These are phyloP conservation scores for Penicillium diatomitis DNA, from an alignment of 495 filamentous ascomycete genomes.

Conservation along the genomic window DNA sequence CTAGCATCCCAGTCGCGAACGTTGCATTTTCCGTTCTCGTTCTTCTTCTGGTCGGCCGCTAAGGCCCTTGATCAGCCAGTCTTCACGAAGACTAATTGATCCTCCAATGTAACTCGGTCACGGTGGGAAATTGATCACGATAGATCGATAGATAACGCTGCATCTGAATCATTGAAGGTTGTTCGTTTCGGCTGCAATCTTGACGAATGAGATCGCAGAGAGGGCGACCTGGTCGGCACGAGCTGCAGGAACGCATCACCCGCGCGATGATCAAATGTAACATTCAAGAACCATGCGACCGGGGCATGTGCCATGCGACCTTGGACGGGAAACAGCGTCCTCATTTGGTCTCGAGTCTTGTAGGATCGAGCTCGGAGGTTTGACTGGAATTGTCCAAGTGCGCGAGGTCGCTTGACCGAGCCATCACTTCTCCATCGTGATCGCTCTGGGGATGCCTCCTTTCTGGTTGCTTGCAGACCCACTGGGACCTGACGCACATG, in stretches of 20 bases:
- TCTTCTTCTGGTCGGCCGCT: background rate
- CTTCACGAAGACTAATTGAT: no score
- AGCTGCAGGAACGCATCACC: constrained; percentile 14
- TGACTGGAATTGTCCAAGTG: no score
- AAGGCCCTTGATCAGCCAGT: no score
- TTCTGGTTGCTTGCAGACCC: no score
- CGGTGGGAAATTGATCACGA: background rate
- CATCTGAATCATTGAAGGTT: background rate
- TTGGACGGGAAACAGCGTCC: background rate
- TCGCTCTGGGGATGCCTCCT: no score
- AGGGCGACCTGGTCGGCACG: background rate
- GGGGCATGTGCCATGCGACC: constrained; percentile 12
- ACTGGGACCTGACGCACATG: no score
- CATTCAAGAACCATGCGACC: constrained; percentile 15
- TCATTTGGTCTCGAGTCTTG: background rate
- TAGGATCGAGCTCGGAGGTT: background rate
- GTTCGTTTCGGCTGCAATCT: background rate
- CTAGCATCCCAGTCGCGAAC: no score
- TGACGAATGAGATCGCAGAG: background rate
- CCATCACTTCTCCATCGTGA: no score
- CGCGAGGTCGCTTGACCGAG: no score
- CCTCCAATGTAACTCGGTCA: constrained; percentile 3
- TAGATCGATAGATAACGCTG: background rate
- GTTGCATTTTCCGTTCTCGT: background rate
- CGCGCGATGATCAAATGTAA: constrained; percentile 12